Evolutionary conservation across 164 flowering plant genomes (phyloP), one percentile per base, ranked within the genome.

Genomic region (Stephania cephalantha): DNA sequence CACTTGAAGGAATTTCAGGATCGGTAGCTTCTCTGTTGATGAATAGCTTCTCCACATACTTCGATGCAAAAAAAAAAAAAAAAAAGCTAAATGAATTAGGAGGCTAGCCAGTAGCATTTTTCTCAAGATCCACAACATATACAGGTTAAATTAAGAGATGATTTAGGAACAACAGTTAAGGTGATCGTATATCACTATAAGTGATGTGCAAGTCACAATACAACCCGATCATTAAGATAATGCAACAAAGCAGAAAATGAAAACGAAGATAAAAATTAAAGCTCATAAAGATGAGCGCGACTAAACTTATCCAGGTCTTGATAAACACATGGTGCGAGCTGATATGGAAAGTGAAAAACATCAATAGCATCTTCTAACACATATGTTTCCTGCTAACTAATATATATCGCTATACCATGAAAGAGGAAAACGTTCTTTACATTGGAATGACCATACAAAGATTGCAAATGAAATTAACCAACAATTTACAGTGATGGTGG

Each of bases 31-130:
- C 86, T 74, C 75, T 85, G 48, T 73, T 72, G 74, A 95, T 84
- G 5, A 93, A 78, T 70, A 75, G 71, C 85, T 90, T 95, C 74
- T 90, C 90, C n/a, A 79, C 88, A 83, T 95, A 95, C 99, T 95
- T 84, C 74, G 74, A 48, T 69, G 73, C 64, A 83, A 72, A 25
- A n/a, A 25, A 25, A 83, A 72, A 25, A n/a, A 25, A 25, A 25
- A 25, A 25, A 71, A 77, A 18, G 22, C 73, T 15, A 74, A 50
- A 44, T 68, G 46, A 31, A 71, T 55, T 1, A 55, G 18, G 17
- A 12, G 17, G 63, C 63, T 55, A 55, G 17, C 11, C 18, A 7
- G 63, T 4, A 55, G 63, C 17, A 11, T 55, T 11, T 55, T 9
- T 55, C 15, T 11, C 18, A 18, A 4, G 63, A 15, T 2, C 13